Percentiles rank a stretch among this genome's conserved stretches.
Conservation (phyloP, 805 yeast species). For the Torulaspora indica region DNA sequence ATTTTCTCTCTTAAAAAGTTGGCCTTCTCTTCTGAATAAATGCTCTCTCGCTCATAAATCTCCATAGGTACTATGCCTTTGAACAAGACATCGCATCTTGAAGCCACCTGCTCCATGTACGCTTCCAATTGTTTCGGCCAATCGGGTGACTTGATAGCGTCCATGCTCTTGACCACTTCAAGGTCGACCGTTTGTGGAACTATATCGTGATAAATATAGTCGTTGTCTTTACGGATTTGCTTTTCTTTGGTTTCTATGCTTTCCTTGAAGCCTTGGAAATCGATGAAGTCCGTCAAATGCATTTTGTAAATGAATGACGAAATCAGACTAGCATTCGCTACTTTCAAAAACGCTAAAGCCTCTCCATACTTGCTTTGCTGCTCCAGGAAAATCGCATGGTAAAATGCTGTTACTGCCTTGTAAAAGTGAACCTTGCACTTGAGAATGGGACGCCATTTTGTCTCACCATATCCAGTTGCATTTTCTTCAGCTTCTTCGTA, state of each 20-base stretch:
- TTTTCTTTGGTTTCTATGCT: slow-evolving; percentile 37
- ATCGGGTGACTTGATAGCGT: slow-evolving; percentile 63
- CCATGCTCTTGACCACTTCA: slow-evolving; percentile 43
- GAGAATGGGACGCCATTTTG: slow-evolving; percentile 48
- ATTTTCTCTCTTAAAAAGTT: slow-evolving; percentile 64
- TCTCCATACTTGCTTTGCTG: slow-evolving; percentile 61
- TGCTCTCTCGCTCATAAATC: slow-evolving; percentile 80
- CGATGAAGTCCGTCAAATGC: slow-evolving; percentile 35
- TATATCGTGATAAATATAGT: slow-evolving; percentile 76
- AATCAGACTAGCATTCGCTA: slow-evolving; percentile 43
- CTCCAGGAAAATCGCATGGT: slow-evolving; percentile 54
- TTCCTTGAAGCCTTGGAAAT: slow-evolving; percentile 33
- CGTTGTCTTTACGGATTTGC: slow-evolving; percentile 71
- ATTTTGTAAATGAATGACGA: slow-evolving; percentile 32
- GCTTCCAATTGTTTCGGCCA: slow-evolving; percentile 53
- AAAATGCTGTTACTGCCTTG: slow-evolving; percentile 54
- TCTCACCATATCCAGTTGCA: slow-evolving; percentile 38
- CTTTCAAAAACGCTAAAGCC: slow-evolving; percentile 60
- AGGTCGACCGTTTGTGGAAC: slow-evolving; percentile 51
- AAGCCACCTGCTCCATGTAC: slow-evolving; percentile 38
- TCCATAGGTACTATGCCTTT: slow-evolving; percentile 77
- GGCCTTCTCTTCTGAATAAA: slow-evolving; percentile 87
- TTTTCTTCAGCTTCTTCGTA: slow-evolving; percentile 39
- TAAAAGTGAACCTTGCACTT: slow-evolving; percentile 53
- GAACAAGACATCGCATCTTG: slow-evolving; percentile 51